phyloP scores from a whole-genome alignment of 495 filamentous ascomycete species.

The Chaetomium fimeti region DNA sequence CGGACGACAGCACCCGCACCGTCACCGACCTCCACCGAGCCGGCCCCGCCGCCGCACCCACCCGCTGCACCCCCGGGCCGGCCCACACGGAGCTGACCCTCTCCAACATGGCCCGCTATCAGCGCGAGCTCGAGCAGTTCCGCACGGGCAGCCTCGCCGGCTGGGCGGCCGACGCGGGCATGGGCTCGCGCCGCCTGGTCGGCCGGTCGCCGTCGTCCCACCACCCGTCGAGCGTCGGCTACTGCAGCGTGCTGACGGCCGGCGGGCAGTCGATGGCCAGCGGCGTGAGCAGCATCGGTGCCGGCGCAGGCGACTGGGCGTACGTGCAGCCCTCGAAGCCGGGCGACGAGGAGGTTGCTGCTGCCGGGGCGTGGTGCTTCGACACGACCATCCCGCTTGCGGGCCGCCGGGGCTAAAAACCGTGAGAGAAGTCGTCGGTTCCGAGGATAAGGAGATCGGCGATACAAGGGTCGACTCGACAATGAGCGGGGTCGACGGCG shows the following conservation, averaged over 20 bases:
- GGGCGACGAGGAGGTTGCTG: conserved; percentile 9
- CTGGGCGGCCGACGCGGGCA: conserved; percentile 22
- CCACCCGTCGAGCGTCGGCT: not conserved
- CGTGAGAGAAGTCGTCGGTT: no score
- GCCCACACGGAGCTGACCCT: conserved; percentile 8
- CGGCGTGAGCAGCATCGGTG: not conserved
- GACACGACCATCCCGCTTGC: not conserved
- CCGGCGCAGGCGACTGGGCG: not conserved
- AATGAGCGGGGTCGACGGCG: no score
- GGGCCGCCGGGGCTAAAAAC: no score
- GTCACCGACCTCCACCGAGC: not conserved
- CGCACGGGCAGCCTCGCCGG: conserved; percentile 7
- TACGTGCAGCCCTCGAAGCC: not conserved
- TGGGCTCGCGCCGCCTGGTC: conserved; percentile 9
- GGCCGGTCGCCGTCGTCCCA: not conserved
- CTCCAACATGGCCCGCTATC: conserved; percentile 5
- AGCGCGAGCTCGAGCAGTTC: conserved; percentile 4
- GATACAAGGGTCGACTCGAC: no score
- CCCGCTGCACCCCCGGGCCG: not conserved
- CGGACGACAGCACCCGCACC: conserved; percentile 16
- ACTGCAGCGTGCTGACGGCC: conserved; percentile 6
- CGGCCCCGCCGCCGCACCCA: not conserved
- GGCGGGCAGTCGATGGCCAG: not conserved
- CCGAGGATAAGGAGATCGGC: no score
- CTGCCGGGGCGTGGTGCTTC: conserved; percentile 21